These are phyloP conservation scores for Lichtheimia hyalospora DNA, from an alignment of 371 early-diverging fungal species.

Conservation along the genomic window DNA sequence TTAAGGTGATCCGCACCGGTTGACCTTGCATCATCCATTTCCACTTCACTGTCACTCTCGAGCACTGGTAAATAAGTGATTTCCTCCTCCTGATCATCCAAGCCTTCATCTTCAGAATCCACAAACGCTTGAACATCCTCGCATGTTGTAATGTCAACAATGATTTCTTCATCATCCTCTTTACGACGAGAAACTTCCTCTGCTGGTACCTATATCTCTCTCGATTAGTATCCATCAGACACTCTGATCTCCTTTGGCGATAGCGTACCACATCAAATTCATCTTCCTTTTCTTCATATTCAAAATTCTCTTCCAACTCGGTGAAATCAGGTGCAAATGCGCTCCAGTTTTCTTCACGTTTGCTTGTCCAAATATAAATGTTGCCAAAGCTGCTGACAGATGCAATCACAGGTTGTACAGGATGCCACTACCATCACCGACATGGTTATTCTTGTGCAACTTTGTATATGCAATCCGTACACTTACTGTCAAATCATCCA, in stretches of 20 bases:
- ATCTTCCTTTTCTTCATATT: conserved; percentile 90
- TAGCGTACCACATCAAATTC: conserved; percentile 81
- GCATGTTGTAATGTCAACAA: conserved; percentile 61
- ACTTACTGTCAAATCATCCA: conserved; percentile 82
- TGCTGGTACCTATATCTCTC: conserved; percentile 45
- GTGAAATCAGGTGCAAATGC: conserved; percentile 92
- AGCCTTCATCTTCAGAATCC: conserved; percentile 59
- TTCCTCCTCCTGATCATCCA: conserved; percentile 46
- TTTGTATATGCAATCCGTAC: neutral
- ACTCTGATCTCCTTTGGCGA: neutral
- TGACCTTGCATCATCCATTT: neutral
- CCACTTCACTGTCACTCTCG: neutral
- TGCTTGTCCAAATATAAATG: conserved; percentile 88
- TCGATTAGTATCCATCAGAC: neutral
- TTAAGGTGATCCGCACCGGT: no score
- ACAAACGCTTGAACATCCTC: conserved; percentile 67
- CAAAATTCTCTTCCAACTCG: conserved; percentile 89
- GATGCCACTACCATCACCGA: conserved; percentile 72
- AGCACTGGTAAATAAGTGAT: conserved; percentile 31
- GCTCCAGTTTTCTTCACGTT: conserved; percentile 85
- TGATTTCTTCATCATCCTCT: conserved; percentile 57
- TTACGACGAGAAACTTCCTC: conserved; percentile 46
- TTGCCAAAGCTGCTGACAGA: conserved; percentile 82
- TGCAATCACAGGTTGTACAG: conserved; percentile 79
- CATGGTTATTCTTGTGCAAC: neutral